phyloP scores from a whole-genome alignment of 371 early-diverging fungal genomes.

The Lichtheimia ramosa region DNA sequence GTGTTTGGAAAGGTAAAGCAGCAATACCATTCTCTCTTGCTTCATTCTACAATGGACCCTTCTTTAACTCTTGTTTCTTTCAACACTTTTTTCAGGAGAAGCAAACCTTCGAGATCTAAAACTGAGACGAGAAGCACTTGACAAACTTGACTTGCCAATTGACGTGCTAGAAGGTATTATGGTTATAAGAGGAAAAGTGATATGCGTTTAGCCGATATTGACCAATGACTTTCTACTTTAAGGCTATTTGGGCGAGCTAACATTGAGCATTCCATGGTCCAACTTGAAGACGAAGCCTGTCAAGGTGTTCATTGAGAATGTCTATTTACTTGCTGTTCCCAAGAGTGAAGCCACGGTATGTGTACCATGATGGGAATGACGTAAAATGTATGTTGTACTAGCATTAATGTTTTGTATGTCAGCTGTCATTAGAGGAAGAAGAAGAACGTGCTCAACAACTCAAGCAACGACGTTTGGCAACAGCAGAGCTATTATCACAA shows the following conservation, averaged over 20 bases:
- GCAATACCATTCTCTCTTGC: too few relatives aligned
- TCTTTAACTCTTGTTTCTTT: constrained; percentile 3
- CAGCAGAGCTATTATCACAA: constrained; percentile 70
- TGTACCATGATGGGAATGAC: not conserved
- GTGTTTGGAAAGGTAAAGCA: constrained; percentile 82
- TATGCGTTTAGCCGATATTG: not conserved
- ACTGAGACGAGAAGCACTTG: constrained; percentile 75
- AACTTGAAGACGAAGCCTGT: constrained; percentile 87
- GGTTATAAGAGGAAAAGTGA: not conserved
- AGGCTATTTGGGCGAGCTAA: constrained; percentile 83
- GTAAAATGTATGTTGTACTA: not conserved
- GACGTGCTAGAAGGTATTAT: constrained; percentile 75
- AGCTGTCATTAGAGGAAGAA: constrained; percentile 69
- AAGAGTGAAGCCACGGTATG: constrained; percentile 54
- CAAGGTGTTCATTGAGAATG: constrained; percentile 72
- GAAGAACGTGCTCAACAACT: constrained; percentile 77
- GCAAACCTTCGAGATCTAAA: constrained; percentile 78
- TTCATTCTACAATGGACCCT: not conserved
- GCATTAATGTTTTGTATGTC: not conserved
- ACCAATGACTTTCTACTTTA: not conserved
- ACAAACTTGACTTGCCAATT: constrained; percentile 83
- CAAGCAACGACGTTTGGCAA: constrained; percentile 82
- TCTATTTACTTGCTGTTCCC: constrained; percentile 76
- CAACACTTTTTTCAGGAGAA: constrained; percentile 60
- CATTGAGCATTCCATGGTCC: constrained; percentile 83